A percentile compares a stretch with the other conserved stretches of the same genome.
Evolutionary conservation across 164 flowering plant genomes (phyloP).

Genomic region (Kingdonia uniflora): DNA sequence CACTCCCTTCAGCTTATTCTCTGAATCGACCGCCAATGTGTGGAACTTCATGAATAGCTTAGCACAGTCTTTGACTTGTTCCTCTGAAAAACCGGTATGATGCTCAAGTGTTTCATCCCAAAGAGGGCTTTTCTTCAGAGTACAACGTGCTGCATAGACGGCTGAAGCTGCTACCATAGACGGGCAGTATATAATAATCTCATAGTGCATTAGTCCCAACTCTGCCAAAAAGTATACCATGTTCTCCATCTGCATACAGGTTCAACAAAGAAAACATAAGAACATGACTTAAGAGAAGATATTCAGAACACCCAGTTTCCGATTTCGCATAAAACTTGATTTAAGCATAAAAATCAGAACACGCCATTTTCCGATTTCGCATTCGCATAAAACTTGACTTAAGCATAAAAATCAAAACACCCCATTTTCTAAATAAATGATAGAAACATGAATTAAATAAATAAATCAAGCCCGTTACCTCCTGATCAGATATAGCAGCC

Average conservation of each 20-base stretch:
- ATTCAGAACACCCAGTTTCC: too few relatives aligned
- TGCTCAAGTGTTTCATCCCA: conserved; percentile 75
- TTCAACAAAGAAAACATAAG: not conserved
- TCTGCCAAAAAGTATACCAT: conserved; percentile 65
- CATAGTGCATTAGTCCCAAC: conserved; percentile 67
- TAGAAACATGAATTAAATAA: not conserved
- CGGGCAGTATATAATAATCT: conserved; percentile 36
- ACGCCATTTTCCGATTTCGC: too few relatives aligned
- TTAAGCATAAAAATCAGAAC: too few relatives aligned
- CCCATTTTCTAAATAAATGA: not conserved
- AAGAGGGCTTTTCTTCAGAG: conserved; percentile 40
- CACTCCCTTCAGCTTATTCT: conserved; percentile 39
- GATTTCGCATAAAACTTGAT: too few relatives aligned
- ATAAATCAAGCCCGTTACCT: conserved; percentile 10
- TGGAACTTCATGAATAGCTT: conserved; percentile 49
- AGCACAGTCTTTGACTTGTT: conserved; percentile 76
- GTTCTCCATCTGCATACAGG: conserved; percentile 55
- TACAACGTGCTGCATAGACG: conserved; percentile 71
- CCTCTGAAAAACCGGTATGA: conserved; percentile 69
- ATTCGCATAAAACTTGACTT: too few relatives aligned
- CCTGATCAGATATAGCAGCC: conserved; percentile 46
- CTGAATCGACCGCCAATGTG: conserved; percentile 20
- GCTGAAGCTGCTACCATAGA: conserved; percentile 95
- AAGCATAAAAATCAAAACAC: too few relatives aligned
- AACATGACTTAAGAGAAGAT: not conserved